Percentiles rank a stretch among this genome's conserved stretches.
phyloP scores from a whole-genome alignment of 2,329 filamentous ascomycete species.

The Clonostachys sp. region DNA sequence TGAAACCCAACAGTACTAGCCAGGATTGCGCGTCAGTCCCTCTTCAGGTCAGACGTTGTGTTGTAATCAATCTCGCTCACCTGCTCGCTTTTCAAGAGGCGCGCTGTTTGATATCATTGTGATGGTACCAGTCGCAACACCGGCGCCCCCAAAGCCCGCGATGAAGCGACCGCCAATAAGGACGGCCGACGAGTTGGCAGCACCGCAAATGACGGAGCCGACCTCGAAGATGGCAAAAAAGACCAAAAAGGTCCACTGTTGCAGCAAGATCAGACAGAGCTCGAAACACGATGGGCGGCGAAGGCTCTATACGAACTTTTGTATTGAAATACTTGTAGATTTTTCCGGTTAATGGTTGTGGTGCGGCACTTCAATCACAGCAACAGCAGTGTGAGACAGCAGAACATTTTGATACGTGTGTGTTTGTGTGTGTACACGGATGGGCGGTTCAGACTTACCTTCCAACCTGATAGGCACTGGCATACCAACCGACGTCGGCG shows the following conservation, averaged over 20 bases:
- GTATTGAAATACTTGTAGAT: too few species aligned
- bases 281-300: neutral
- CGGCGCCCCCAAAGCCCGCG: neutral
- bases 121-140: neutral
- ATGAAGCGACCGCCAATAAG: slow-evolving; percentile 4
- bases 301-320: too few species aligned
- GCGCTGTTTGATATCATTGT: neutral
- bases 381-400: too few species aligned
- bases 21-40: too few species aligned
- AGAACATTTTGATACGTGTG: neutral
- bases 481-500: too few species aligned
- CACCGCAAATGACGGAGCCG: slow-evolving; percentile 3
- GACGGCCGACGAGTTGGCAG: slow-evolving; percentile 2
- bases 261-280: neutral
- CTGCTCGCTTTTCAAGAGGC: neutral
- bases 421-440: too few species aligned
- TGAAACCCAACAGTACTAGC: too few species aligned
- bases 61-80: neutral
- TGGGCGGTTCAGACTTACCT: too few species aligned
- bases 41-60: too few species aligned
- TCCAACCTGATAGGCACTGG: too few species aligned
- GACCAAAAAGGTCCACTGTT: slow-evolving; percentile 2
- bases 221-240: slow-evolving; percentile 5
- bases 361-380: too few species aligned
- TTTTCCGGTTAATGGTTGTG: too few species aligned